Evolutionary conservation across 2,329 filamentous ascomycete genomes (phyloP), one percentile per base, ranked within the genome.

Genomic region (Stagonosporopsis vannaccii): DNA sequence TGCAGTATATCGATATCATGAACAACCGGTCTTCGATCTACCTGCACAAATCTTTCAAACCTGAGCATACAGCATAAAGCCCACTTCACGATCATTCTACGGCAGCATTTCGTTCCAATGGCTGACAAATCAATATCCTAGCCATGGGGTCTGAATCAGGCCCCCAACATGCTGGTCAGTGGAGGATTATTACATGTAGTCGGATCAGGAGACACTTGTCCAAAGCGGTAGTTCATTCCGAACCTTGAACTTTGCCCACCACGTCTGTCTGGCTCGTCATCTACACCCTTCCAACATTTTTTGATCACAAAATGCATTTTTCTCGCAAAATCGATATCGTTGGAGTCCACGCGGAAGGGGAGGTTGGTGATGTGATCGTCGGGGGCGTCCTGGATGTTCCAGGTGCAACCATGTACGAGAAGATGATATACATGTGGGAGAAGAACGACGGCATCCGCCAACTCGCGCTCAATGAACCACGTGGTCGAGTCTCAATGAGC

Each of bases 281-380:
- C 35, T 2, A 37, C 19, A 11, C 4, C 12, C 17, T 37, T 13
- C 9, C 12, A 37, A n/a, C n/a, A 37, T 2, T 17, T n/a, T 39
- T 68, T 65, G 30, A 15, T 13, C 12, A 6, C 30, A 32, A 45
- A 30, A 52, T 52, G 41, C 49, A 40, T 42, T 52, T 52, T 11
- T 39, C 41, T 20, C 41, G 49, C 41, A 45, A 52, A 40, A 23
- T 45, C 49, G 49, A 52, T 23, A 23, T 52, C 30, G 23, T 52
- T n/a, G 49, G 49, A 15, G 72, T 71, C 54, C 78, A 79, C 37
- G 72, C 75, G 12, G 77, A 75, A 58, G 79, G 79, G 46, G 76
- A 79, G 64, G 78, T 82, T 0, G 78, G 81, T 45, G 81, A 84
- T 62, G 81, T 83, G 12, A 76, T 83, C 41, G 74, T 77, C 11